Conservation (phyloP, 1,139 yeast genomes). For the Taphrina confusa region DNA sequence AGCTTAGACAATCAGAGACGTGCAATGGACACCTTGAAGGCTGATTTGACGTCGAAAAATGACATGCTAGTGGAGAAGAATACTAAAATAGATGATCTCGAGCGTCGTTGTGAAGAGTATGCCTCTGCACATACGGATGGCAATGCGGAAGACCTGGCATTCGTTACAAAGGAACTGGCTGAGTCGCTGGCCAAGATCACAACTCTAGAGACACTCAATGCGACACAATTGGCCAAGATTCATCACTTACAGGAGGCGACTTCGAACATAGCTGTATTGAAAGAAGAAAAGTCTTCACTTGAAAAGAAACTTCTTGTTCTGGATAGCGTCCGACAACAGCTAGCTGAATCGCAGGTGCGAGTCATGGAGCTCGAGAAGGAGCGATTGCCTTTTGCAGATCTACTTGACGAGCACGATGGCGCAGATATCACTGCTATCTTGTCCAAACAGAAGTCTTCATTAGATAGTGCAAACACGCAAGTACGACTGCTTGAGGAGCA, state of each 20-base stretch:
- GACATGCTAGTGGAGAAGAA: slow-evolving; percentile 33
- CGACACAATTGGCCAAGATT: slow-evolving; percentile 54
- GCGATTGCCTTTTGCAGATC: slow-evolving; percentile 48
- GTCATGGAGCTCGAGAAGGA: slow-evolving; percentile 54
- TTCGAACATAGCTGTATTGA: slow-evolving; percentile 55
- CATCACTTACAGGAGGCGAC: slow-evolving; percentile 51
- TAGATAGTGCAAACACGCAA: slow-evolving; percentile 46
- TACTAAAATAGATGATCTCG: slow-evolving; percentile 43
- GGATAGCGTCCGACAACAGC: slow-evolving; percentile 54
- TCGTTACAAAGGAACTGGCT: slow-evolving; percentile 57
- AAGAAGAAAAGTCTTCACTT: slow-evolving; percentile 54
- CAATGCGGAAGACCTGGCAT: slow-evolving; percentile 46
- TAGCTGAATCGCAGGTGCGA: slow-evolving; percentile 57
- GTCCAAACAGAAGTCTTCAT: slow-evolving; percentile 45
- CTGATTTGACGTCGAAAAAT: slow-evolving; percentile 31
- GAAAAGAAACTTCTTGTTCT: slow-evolving; percentile 51
- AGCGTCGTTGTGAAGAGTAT: slow-evolving; percentile 49
- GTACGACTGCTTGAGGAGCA: slow-evolving; percentile 44
- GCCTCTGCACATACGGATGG: slow-evolving; percentile 44
- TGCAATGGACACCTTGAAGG: slow-evolving; percentile 37
- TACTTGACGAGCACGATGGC: slow-evolving; percentile 44
- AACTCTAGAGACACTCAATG: slow-evolving; percentile 56
- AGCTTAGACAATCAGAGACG: slow-evolving; percentile 38
- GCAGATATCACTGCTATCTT: slow-evolving; percentile 45
- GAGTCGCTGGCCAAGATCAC: slow-evolving; percentile 60